Base-by-base conservation (phyloP, 164 flowering plant species). In the Umbellularia californica region DNA sequence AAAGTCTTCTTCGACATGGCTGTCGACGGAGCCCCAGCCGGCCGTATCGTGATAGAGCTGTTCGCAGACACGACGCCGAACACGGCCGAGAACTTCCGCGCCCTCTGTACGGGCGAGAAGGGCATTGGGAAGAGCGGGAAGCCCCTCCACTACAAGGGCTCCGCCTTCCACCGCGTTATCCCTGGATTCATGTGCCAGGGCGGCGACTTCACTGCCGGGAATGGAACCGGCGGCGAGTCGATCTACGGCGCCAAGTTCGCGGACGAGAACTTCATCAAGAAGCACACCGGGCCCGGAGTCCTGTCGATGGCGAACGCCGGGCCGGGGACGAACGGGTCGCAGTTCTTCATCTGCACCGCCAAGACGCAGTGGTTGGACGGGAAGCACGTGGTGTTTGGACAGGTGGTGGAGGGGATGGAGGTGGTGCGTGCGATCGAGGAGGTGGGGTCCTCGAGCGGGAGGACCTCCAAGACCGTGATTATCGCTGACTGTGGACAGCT, bases 201-300 rank as follows among this genome's bases (percentile, higher is more conserved):
- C 2, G 96, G 96, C 10, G 96, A 91, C 73, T 87, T 90, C 86
- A 90, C 91, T 7, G 83, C 84, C 62, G 93, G 96, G 15, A 87
- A 88, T 78, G 92, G 96, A 9, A 91, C 93, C 74, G 92, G 96
- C 0, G 94, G 94, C 2, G 96, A 91, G 75, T 90, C 94, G 20
- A 87, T 89, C 82, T 89, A 89, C 75, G 92, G 92, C 2, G 41
- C 81, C 11, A 87, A 88, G 86, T 89, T 89, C 78, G 83, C 81
- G 5, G 92, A 88, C 68, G 92, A 88, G 82, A 90, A 90, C 82
- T 89, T 90, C 83, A 41, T 74, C 68, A 87, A 72, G 88, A 90
- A 88, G 87, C 96, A 91, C 84, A 88, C 89, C 58, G 94, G 96
- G 0, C 82, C 90, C 3, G 92, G 90, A 0, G 68, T 87, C 50